A percentile compares a stretch with the other conserved stretches of the same genome.
Conservation (phyloP, 73 alveolate species). For the Diophrys sp. region DNA sequence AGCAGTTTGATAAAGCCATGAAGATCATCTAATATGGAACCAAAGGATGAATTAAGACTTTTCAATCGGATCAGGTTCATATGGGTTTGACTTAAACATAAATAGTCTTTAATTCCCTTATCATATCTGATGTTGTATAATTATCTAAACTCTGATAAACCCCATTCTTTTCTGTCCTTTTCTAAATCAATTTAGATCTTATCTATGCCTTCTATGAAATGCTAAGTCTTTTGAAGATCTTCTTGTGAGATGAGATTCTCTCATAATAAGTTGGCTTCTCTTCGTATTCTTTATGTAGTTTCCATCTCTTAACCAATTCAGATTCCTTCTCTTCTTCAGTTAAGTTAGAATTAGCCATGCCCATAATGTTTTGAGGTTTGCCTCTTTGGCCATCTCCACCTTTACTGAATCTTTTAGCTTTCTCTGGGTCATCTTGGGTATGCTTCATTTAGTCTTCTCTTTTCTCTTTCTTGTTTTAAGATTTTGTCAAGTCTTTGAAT, state of each 20-base stretch:
- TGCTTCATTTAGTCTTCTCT: conserved; percentile 57
- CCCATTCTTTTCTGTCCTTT: conserved; percentile 51
- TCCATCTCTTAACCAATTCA: conserved; percentile 53
- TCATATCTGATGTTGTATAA: conserved; percentile 52
- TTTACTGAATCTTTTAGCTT: conserved; percentile 39
- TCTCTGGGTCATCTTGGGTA: conserved; percentile 46
- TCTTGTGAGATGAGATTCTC: conserved; percentile 28
- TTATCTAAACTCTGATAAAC: conserved; percentile 45
- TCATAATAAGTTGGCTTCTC: conserved; percentile 46
- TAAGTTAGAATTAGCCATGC: conserved; percentile 47
- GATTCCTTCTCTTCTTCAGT: conserved; percentile 58
- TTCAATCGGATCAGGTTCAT: conserved; percentile 56
- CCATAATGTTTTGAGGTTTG: neutral
- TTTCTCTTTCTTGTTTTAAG: conserved; percentile 71
- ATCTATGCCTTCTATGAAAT: conserved; percentile 48
- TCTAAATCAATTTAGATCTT: conserved; percentile 38
- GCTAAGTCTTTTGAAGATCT: conserved; percentile 15
- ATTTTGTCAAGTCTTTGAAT: conserved; percentile 70
- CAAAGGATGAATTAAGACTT: conserved; percentile 57
- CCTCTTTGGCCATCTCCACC: conserved; percentile 40
- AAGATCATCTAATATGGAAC: conserved; percentile 38
- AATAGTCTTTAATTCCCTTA: no score
- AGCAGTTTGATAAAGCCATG: conserved; percentile 52
- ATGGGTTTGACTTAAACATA: conserved; percentile 33
- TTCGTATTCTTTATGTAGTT: conserved; percentile 45